Percentiles rank a stretch among this genome's conserved stretches.
phyloP scores from a whole-genome alignment of 768 basidiomycete species.

The Epithele typhae region DNA sequence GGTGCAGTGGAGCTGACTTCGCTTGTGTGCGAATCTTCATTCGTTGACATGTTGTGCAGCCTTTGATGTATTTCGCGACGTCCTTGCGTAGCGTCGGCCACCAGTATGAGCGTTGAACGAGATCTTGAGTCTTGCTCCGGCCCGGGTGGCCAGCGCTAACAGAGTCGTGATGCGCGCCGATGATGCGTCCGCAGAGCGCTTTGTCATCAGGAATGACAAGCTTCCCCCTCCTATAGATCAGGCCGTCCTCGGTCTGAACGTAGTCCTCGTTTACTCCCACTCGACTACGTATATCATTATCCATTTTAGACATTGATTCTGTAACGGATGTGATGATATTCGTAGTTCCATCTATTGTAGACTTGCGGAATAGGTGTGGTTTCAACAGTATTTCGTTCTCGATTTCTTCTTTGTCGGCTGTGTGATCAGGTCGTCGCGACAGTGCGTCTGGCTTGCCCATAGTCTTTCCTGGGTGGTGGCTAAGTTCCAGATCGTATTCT shows the following conservation, averaged over 20 bases:
- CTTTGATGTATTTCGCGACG: slow-evolving; percentile 20
- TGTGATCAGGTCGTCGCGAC: background rate
- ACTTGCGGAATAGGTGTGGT: background rate
- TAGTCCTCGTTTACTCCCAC: slow-evolving; percentile 21
- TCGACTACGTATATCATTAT: slow-evolving; percentile 32
- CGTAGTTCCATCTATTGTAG: background rate
- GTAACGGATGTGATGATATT: background rate
- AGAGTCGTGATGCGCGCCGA: slow-evolving; percentile 21
- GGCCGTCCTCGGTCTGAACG: slow-evolving; percentile 22
- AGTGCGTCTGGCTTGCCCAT: slow-evolving; percentile 6
- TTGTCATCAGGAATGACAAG: background rate
- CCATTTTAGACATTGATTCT: slow-evolving; percentile 1
- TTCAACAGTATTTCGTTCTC: background rate
- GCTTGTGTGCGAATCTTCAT: slow-evolving; percentile 18
- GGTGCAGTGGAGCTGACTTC: slow-evolving; percentile 1
- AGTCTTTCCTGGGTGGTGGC: slow-evolving; percentile 4
- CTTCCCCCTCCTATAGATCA: slow-evolving; percentile 13
- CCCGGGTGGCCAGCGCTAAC: slow-evolving; percentile 25
- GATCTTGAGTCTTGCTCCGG: slow-evolving; percentile 17
- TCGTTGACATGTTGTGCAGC: slow-evolving; percentile 25
- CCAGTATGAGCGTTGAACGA: slow-evolving; percentile 21
- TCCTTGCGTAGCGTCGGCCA: slow-evolving; percentile 22
- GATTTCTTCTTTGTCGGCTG: background rate
- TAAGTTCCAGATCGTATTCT: slow-evolving; percentile 14
- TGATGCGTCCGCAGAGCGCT: background rate